A percentile compares a stretch with the other conserved stretches of the same genome.
These are phyloP conservation scores for Artemisia annua DNA, from an alignment of 129 eudicot genomes.

Conservation along the genomic window DNA sequence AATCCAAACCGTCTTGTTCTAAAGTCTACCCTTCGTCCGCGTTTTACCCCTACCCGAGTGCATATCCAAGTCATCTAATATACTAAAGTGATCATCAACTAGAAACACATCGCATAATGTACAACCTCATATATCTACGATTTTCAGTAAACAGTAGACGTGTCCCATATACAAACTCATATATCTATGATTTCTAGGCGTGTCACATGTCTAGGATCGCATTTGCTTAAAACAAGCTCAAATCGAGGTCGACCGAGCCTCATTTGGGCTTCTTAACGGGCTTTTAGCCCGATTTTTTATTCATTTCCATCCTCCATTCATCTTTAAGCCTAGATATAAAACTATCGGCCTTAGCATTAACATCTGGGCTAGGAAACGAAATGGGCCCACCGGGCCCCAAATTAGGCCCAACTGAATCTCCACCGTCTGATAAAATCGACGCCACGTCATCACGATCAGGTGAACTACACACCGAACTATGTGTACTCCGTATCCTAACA, in stretches of 20 bases:
- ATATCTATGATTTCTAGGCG: not conserved
- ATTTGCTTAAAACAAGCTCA: not conserved
- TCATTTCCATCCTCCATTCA: slow-evolving; percentile 42
- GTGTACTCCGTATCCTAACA: slow-evolving; percentile 50
- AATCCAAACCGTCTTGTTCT: not conserved
- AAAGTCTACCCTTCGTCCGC: not conserved
- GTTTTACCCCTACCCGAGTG: too few relatives aligned
- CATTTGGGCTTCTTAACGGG: slow-evolving; percentile 14
- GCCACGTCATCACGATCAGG: slow-evolving; percentile 61
- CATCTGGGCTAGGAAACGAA: slow-evolving; percentile 40
- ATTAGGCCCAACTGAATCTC: slow-evolving; percentile 21
- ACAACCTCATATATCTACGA: slow-evolving; percentile 3
- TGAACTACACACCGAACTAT: slow-evolving; percentile 67
- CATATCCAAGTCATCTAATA: not conserved
- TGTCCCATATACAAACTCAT: not conserved
- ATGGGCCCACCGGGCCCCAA: slow-evolving; percentile 12
- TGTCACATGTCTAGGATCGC: not conserved
- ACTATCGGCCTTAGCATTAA: slow-evolving; percentile 39
- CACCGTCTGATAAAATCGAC: slow-evolving; percentile 26
- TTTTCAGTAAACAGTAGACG: not conserved
- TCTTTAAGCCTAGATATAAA: slow-evolving; percentile 44
- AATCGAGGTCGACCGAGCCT: not conserved
- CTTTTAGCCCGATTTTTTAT: slow-evolving; percentile 18
- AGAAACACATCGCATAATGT: not conserved
- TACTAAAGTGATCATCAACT: slow-evolving; percentile 14